Conservation (phyloP, 768 basidiomycete genomes). For the Albatrellus ellisii region DNA sequence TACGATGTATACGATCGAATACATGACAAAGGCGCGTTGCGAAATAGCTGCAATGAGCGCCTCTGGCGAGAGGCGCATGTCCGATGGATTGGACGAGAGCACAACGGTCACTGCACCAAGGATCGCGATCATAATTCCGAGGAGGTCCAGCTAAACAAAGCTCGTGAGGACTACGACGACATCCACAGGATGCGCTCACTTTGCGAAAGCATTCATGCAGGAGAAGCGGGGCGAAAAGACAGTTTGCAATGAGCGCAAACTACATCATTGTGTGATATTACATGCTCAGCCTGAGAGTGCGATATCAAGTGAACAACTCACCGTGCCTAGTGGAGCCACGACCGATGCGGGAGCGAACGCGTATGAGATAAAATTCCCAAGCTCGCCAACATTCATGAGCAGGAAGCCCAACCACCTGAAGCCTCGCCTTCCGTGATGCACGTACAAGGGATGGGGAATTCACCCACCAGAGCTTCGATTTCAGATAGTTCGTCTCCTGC, state of each 20-base stretch:
- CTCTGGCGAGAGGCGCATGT: slow-evolving; percentile 54
- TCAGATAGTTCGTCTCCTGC: slow-evolving; percentile 66
- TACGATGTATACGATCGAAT: slow-evolving; percentile 48
- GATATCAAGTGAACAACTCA: slow-evolving; percentile 26
- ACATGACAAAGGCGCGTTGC: slow-evolving; percentile 63
- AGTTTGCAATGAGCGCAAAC: slow-evolving; percentile 93
- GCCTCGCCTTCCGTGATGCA: background rate
- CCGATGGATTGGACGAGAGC: slow-evolving; percentile 58
- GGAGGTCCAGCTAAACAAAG: slow-evolving; percentile 46
- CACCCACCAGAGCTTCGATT: slow-evolving; percentile 70
- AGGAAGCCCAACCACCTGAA: slow-evolving; percentile 80
- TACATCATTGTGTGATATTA: slow-evolving; percentile 19
- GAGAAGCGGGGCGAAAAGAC: slow-evolving; percentile 82
- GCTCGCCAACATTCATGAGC: slow-evolving; percentile 85
- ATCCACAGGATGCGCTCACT: slow-evolving; percentile 25
- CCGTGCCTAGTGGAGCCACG: slow-evolving; percentile 92
- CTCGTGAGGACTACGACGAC: slow-evolving; percentile 7
- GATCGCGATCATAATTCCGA: slow-evolving; percentile 71
- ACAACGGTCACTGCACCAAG: slow-evolving; percentile 93
- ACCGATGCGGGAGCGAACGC: slow-evolving; percentile 86
- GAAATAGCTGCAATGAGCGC: slow-evolving; percentile 56
- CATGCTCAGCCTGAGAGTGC: background rate
- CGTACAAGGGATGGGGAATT: background rate
- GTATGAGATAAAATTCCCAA: slow-evolving; percentile 83
- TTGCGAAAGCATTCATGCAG: slow-evolving; percentile 73